Percentiles rank a stretch among this genome's conserved stretches.
These are phyloP conservation scores for Rhodotorula sp. DNA, from an alignment of 1,284 basidiomycete genomes.

Conservation along the genomic window DNA sequence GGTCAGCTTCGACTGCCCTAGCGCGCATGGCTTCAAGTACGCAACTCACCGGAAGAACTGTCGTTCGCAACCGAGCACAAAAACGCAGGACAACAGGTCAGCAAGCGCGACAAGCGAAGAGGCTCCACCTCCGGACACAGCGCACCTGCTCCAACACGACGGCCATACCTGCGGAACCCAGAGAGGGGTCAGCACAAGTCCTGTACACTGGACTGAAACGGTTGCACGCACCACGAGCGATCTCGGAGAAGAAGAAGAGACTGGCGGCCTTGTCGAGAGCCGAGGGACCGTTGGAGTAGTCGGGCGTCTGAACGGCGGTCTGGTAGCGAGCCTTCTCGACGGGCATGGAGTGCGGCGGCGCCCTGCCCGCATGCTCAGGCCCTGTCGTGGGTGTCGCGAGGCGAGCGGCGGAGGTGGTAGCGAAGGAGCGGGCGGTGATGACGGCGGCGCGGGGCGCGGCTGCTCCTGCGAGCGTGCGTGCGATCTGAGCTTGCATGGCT, in stretches of 20 bases:
- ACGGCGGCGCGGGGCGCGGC: neutral
- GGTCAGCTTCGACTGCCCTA: neutral
- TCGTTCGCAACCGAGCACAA: neutral
- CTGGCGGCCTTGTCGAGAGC: slow-evolving; percentile 94
- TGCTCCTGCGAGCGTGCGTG: neutral
- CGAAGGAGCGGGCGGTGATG: neutral
- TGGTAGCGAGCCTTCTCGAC: slow-evolving; percentile 18
- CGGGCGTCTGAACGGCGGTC: slow-evolving; percentile 41
- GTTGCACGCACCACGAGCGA: slow-evolving; percentile 69
- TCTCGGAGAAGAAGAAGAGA: slow-evolving; percentile 98
- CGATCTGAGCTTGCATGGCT: neutral
- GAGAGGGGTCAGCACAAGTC: neutral
- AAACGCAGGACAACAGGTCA: neutral
- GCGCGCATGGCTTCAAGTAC: too few species aligned
- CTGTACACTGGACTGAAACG: neutral
- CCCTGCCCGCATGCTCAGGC: slow-evolving; percentile 13
- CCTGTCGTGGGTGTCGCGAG: slow-evolving; percentile 38
- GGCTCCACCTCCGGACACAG: slow-evolving; percentile 46
- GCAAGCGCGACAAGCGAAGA: neutral
- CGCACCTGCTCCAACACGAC: slow-evolving; percentile 93
- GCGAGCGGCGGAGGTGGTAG: neutral
- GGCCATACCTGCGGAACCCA: slow-evolving; percentile 84
- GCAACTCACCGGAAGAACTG: slow-evolving; percentile 42
- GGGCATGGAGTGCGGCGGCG: slow-evolving; percentile 16
- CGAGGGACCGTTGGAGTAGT: slow-evolving; percentile 62